These are phyloP conservation scores for Hymenoscyphus linearis DNA, from an alignment of 2,329 filamentous ascomycete genomes.

Conservation along the genomic window DNA sequence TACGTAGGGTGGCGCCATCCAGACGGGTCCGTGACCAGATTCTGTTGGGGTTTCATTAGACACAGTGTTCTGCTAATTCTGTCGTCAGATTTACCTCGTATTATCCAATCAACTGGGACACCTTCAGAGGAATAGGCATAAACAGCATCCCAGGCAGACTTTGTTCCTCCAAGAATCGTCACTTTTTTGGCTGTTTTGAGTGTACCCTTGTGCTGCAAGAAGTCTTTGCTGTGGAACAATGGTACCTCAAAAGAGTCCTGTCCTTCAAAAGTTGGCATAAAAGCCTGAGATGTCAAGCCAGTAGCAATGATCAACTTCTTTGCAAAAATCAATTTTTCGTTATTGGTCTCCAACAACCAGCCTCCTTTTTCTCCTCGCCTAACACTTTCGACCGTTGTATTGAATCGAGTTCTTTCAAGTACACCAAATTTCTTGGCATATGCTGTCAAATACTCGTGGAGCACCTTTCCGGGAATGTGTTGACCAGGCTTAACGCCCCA, in stretches of 20 bases:
- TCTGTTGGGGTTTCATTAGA: conserved; percentile 14
- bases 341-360: conserved; percentile 36
- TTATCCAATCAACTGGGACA: conserved; percentile 53
- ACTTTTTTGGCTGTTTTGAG: conserved; percentile 38
- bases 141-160: conserved; percentile 53
- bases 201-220: conserved; percentile 37
- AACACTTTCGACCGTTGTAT: conserved; percentile 44
- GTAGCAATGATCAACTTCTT: conserved; percentile 49
- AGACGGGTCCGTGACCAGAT: conserved; percentile 53
- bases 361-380: conserved; percentile 38
- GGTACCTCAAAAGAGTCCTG: conserved; percentile 41
- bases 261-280: conserved; percentile 43
- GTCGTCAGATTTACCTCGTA: conserved; percentile 35
- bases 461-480: conserved; percentile 52
- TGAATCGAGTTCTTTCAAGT: conserved; percentile 41
- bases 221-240: conserved; percentile 47
- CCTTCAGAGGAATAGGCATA: conserved; percentile 41
- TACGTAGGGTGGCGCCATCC: conserved; percentile 54
- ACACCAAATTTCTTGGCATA: conserved; percentile 52
- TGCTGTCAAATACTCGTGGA: conserved; percentile 51
- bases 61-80: too few relatives aligned
- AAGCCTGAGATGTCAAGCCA: conserved; percentile 46
- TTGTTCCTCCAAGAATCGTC: conserved; percentile 56
- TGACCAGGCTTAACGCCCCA: conserved; percentile 46
- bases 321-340: conserved; percentile 26